Evolutionary conservation across 2,329 filamentous ascomycete species (phyloP), one percentile per base, ranked within the genome.

Genomic region (Curvularia sp.): DNA sequence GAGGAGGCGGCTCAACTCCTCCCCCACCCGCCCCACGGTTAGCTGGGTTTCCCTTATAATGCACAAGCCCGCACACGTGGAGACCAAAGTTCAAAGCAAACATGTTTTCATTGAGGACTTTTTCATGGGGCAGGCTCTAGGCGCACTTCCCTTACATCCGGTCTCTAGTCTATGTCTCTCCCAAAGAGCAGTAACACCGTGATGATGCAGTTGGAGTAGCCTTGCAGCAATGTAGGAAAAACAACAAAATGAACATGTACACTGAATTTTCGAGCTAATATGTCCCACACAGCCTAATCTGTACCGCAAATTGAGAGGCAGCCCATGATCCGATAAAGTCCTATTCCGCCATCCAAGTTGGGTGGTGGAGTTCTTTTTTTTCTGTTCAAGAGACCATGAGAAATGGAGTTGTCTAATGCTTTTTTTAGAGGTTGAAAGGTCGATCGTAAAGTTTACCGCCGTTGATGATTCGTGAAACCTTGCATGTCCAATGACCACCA

Each of bases 381-480:
- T 51, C 46, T 51, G 26, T 52, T 55, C 50, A 24, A 26, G 12
- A 43, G 62, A 64, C 63, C 66, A 63, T 69, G 66, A 69, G 68
- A 66, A 60, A 31, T 52, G 38, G 65, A 65, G 24, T 65, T 66
- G 62, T 76, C 73, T 75, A 76, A 75, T 75, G 69, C 72, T 68
- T 68, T 75, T 75, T 76, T 75, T 67, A 46, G 43, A 56, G 63
- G 57, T 61, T 60, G 50, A 57, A 67, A 65, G 55, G 60, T 61
- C 59, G 66, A 52, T 69, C 68, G 65, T 58, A 58, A 58, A 59
- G 44, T 48, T 48, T 62, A 55, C 65, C 65, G 56, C 66, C 66
- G 55, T 55, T 52, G 53, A 44, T 63, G 62, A 55, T 58, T 67
- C 62, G 61, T 70, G 35, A 62, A 64, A 60, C 61, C 63, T 55